Evolutionary conservation across 441 rosid species (phyloP), one percentile per base, ranked within the genome.

Genomic region (Hypseocharis bilobata): DNA sequence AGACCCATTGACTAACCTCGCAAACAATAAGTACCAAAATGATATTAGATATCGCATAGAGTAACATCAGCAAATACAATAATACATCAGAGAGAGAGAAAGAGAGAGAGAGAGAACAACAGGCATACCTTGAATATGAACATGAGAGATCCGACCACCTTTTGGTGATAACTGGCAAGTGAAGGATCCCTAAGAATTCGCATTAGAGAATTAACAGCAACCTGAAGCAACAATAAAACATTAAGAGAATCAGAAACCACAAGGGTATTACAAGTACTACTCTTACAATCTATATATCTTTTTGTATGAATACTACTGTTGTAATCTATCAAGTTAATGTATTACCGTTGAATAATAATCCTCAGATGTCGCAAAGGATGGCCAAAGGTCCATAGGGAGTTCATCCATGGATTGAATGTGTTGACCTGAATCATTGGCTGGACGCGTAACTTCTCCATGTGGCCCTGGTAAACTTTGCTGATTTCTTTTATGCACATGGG

Each of bases 1-100:
- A 95, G 95, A 78, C 88, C 95, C 99, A 92, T 95, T 40, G 98
- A 91, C 99, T 95, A 80, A 81, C 84, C 94, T 87, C 88, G 74
- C 85, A 85, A 55, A 64, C n/a, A n/a, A n/a, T 59, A 71, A 69
- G 65, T 68, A 68, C 52, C 58, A 73, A 16, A 13, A 62, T 17
- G 44, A 27, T 19, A 52, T 69, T 36, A 67, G 49, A 68, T 1
- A 55, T 22, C 10, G 56, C 54, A 22, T 27, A 59, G 36, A 42
- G 64, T 25, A 60, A 14, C 17, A 56, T 70, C 22, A 60, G 36
- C 13, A 42, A 59, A 19, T 38, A 71, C n/a, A 27, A 22, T 34
- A 73, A 27, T 28, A 27, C 16, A 63, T 55, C 60, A 25, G 4
- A 26, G 26, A 49, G 3, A 57, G 17, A 10, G 52, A 60, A 62